phyloP scores from a whole-genome alignment of 306 rosid genomes.

The Datisca glomerata region DNA sequence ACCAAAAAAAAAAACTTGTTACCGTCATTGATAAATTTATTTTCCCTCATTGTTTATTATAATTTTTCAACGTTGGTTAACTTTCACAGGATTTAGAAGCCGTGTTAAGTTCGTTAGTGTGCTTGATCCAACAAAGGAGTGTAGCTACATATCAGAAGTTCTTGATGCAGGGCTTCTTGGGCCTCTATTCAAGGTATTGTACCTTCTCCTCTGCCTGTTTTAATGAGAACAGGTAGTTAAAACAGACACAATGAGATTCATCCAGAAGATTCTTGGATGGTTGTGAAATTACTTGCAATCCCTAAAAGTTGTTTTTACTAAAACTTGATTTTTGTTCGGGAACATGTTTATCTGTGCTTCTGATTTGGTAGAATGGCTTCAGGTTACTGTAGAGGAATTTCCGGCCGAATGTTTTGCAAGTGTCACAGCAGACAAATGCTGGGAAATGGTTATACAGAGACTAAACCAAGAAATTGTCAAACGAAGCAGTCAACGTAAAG shows the following conservation, averaged over 20 bases:
- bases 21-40: not conserved
- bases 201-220: conserved; percentile 11
- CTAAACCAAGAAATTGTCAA: conserved; percentile 33
- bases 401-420: conserved; percentile 42
- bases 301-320: no score
- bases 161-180: conserved; percentile 79
- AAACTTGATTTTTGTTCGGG: no score
- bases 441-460: conserved; percentile 61
- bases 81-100: conserved; percentile 71
- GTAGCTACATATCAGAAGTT: conserved; percentile 72
- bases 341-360: no score
- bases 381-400: conserved; percentile 68
- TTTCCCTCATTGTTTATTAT: conserved; percentile 5
- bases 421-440: conserved; percentile 51
- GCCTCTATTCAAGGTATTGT: conserved; percentile 73
- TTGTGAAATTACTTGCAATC: no score
- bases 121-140: conserved; percentile 44
- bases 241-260: no score
- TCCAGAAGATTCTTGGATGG: not conserved
- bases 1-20: conserved; percentile 1
- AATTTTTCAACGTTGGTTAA: conserved; percentile 4
- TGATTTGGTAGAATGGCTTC: no score
- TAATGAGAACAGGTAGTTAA: no score
- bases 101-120: conserved; percentile 50
- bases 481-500: conserved; percentile 27